phyloP scores from a whole-genome alignment of 192 early-diverging fungal species.

The Backusella luteola region DNA sequence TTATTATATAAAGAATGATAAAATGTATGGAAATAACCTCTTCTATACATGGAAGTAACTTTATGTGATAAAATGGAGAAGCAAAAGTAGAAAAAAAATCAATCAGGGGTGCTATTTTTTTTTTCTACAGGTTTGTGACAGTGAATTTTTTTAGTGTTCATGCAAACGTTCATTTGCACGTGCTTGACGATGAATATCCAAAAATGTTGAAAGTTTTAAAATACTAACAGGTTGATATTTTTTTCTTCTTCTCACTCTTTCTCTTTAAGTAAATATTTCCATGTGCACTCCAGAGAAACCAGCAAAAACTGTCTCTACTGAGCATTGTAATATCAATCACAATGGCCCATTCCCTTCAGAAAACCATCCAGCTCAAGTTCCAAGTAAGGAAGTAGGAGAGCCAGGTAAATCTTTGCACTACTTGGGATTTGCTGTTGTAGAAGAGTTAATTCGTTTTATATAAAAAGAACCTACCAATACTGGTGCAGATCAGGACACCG shows the following conservation, averaged over 20 bases:
- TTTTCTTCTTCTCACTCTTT: background rate
- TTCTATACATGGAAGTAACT: constrained; percentile 1
- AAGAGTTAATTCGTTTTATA: background rate
- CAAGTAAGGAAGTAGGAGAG: background rate
- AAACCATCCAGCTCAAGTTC: background rate
- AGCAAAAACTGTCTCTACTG: background rate
- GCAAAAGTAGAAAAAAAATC: background rate
- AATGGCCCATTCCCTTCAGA: background rate
- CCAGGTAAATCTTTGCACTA: background rate
- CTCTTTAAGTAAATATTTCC: background rate
- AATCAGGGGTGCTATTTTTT: background rate
- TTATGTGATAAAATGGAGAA: background rate
- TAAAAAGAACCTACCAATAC: constrained; percentile 16
- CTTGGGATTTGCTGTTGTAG: background rate
- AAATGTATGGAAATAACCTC: background rate
- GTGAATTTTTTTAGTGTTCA: background rate
- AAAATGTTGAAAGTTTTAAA: background rate
- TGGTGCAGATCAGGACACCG: background rate
- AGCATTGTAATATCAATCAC: background rate
- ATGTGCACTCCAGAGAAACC: background rate
- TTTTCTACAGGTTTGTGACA: background rate
- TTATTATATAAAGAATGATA: background rate
- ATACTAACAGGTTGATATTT: background rate
- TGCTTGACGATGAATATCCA: background rate
- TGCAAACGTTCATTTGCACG: background rate